These are phyloP conservation scores for Blastocystis sp. DNA, from an alignment of 352 stramenopile species.

Conservation along the genomic window DNA sequence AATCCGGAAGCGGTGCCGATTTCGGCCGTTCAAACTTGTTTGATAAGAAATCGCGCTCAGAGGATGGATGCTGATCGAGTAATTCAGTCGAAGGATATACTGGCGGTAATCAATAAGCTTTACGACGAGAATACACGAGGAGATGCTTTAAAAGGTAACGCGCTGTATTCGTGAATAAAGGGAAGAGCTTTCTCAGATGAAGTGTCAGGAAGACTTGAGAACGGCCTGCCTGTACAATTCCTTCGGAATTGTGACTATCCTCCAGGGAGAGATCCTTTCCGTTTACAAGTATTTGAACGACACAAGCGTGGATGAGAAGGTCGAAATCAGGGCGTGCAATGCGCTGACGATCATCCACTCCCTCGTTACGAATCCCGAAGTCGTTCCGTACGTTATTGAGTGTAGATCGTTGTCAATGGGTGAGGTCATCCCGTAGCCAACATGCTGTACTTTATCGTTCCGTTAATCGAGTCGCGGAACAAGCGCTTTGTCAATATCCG, in stretches of 20 bases:
- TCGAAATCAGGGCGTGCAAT: constrained; percentile 47
- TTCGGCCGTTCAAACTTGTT: background rate
- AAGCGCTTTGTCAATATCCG: constrained; percentile 51
- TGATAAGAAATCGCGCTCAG: background rate
- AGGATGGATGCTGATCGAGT: constrained; percentile 12
- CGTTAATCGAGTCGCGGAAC: constrained; percentile 34
- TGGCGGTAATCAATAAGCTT: constrained; percentile 25
- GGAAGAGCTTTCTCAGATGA: constrained; percentile 43
- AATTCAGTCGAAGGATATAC: constrained; percentile 19
- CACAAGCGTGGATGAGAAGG: background rate
- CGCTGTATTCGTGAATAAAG: background rate
- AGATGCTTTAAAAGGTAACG: constrained; percentile 32
- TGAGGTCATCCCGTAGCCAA: constrained; percentile 7
- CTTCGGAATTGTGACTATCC: constrained; percentile 63
- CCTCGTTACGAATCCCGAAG: constrained; percentile 20
- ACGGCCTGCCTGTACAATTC: constrained; percentile 50
- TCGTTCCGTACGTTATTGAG: constrained; percentile 6
- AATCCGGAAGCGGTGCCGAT: background rate
- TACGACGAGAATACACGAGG: constrained; percentile 58
- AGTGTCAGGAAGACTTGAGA: constrained; percentile 23
- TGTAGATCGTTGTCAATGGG: background rate
- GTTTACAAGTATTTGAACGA: constrained; percentile 55
- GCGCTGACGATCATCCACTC: constrained; percentile 55
- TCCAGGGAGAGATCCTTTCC: constrained; percentile 40
- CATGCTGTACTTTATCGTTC: constrained; percentile 58